Base-by-base conservation (phyloP, 257 asterid genomes). In the Gentiana macrophylla region DNA sequence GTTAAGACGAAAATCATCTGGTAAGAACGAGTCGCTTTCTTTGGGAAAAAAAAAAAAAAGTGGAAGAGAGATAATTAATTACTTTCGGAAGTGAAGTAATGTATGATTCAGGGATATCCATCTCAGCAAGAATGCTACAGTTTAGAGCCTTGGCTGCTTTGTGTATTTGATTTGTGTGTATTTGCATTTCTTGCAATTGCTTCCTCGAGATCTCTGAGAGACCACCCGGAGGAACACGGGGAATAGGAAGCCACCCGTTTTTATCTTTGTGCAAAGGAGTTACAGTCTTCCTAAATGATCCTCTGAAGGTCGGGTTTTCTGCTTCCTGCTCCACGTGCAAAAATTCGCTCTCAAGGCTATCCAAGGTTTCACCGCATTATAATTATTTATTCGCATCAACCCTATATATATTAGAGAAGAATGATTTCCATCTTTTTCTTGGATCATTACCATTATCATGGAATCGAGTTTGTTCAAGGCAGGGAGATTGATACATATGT, bases 201-300 rank as follows among this genome's bases (percentile, higher is more conserved):
- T 75, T 87, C 67, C 94, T 77, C 56, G 89, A 63, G 54, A 68
- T 67, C 60, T 79, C 87, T 12, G 69, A 69, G 54, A 87, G 81
- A 59, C 96, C 96, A 8, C 84, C 79, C 1, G 72, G 64, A 12
- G 89, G 93, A 38, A 84, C 89, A 4, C 86, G 67, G 48, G 96
- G 94, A 52, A 82, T 82, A 0, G 96, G 96, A 50, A 87, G 89
- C 94, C 96, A 87, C 96, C 96, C 84, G 67, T 87, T 87, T 57
- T 80, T 79, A 65, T 81, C 83, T 61, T 75, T 94, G 32, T 79
- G 79, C 6, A 41, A 10, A 1, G 88, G 77, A 1, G 81, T 81
- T 49, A 77, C 80, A 41, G 9, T 41, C 12, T 72, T 70, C 52
- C 83, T 70, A 64, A 72, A 79, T 52, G 87, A 79, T 44, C 85